Conservation (phyloP, 331 rosid genomes). For the Arachis monticola region DNA sequence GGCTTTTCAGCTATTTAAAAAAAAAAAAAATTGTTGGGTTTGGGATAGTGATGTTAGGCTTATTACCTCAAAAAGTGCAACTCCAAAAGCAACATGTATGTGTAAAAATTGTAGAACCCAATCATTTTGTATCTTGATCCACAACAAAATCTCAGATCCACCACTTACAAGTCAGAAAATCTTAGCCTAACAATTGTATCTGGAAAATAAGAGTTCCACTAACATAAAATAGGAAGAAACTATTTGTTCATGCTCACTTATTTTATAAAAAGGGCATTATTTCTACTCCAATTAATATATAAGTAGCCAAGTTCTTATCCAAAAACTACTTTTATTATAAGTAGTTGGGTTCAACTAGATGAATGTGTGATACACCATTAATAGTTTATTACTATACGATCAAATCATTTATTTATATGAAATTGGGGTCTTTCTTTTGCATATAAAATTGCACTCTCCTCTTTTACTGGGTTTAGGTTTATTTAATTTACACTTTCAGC, state of each 20-base stretch:
- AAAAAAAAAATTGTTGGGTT: not conserved
- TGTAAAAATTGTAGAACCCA: not conserved
- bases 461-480: not conserved
- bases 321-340: not conserved
- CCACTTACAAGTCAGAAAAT: slow-evolving; percentile 2
- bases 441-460: not conserved
- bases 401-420: no score
- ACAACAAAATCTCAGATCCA: slow-evolving; percentile 13
- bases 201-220: slow-evolving; percentile 28
- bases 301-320: not conserved
- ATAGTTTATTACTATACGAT: not conserved
- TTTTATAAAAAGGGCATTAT: not conserved
- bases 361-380: no score
- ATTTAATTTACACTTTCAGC: no score
- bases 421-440: not conserved
- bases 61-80: slow-evolving; percentile 15
- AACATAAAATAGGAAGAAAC: slow-evolving; percentile 1
- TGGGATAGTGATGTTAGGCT: not conserved
- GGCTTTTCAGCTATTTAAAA: not conserved
- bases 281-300: not conserved
- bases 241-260: slow-evolving; percentile 4
- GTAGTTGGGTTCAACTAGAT: no score
- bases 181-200: slow-evolving; percentile 37
- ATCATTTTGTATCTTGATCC: slow-evolving; percentile 6
- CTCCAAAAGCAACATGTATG: not conserved